Evolutionary conservation across 768 basidiomycete species (phyloP), one percentile per base, ranked within the genome.

Genomic region (Artomyces pyxidatus): DNA sequence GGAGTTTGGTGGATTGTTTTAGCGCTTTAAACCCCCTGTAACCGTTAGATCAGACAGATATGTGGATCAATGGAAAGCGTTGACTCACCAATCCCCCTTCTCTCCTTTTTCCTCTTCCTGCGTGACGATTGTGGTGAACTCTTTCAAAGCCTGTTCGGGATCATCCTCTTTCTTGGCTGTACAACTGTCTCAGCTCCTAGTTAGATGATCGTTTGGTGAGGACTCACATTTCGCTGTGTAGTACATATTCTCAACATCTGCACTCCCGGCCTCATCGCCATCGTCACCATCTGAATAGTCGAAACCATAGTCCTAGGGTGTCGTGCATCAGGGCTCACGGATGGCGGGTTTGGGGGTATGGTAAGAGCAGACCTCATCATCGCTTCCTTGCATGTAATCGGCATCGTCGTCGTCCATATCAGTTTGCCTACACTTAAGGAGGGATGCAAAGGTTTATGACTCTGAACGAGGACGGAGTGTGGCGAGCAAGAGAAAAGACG

Each of bases 1-100:
- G 79, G 45, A 97, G 72, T 65, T 99, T 99, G 16, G 94, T 97
- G 44, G 88, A 89, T 60, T 99, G 96, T 61, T 99, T 99, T 51
- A 99, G 76, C 5, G 94, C 90, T 65, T 99, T 99, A 79, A 99
- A 99, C 2, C 94, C 96, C 95, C 94, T 97, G 59, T n/a, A 30
- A 41, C 40, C 21, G 12, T 14, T 37, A 27, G n/a, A 25, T 8
- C 29, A 2, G 49, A 27, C n/a, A 50, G 28, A 52, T 43, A 37
- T 26, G n/a, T 26, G 35, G 30, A 8, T 23, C 16, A 40, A 16
- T n/a, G 29, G 23, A 21, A 25, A 6, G 37, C 19, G 49, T 27
- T 48, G 52, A 12, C 4, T 50, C 59, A 94, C 93, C 95, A 97
- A 59, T 98, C 95, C 30, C 90, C 89, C 62, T 88, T 88, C 61